Conservation (phyloP, 768 basidiomycete genomes). For the Boletus rex-veris region DNA sequence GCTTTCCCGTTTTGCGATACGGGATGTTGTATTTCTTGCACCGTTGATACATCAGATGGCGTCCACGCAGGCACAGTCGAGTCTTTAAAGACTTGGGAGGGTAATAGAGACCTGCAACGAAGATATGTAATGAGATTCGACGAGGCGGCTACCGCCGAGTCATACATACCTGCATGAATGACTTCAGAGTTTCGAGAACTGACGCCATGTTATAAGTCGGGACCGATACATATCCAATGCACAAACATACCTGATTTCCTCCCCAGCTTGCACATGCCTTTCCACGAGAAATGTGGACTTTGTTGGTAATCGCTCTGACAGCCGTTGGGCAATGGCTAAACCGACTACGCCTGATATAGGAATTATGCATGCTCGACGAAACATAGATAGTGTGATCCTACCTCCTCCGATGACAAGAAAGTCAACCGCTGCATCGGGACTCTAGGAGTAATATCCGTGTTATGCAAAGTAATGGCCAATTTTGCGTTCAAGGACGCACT, state of each 20-base stretch:
- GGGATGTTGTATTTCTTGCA: conserved; percentile 65
- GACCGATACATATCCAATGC: not conserved
- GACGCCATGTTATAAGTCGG: not conserved
- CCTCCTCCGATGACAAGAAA: conserved; percentile 89
- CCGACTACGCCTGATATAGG: conserved; percentile 66
- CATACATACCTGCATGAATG: conserved; percentile 79
- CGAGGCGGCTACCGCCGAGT: not conserved
- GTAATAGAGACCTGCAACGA: conserved; percentile 70
- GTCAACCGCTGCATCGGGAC: conserved; percentile 72
- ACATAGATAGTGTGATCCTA: conserved; percentile 16
- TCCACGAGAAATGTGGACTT: conserved; percentile 82
- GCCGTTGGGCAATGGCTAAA: conserved; percentile 75
- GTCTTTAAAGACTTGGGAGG: conserved; percentile 83
- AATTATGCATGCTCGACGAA: not conserved
- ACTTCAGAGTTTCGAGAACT: conserved; percentile 96
- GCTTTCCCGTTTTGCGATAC: conserved; percentile 76
- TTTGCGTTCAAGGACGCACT: not conserved
- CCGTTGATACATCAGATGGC: conserved; percentile 76
- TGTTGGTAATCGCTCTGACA: conserved; percentile 59
- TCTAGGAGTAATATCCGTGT: conserved; percentile 31
- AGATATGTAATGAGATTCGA: not conserved
- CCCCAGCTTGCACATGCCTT: conserved; percentile 66
- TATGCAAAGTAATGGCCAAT: not conserved
- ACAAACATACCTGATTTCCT: conserved; percentile 72
- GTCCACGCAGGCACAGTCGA: conserved; percentile 78